Evolutionary conservation across 2,329 filamentous ascomycete genomes (phyloP).

Genomic region (Fusarium sp.): DNA sequence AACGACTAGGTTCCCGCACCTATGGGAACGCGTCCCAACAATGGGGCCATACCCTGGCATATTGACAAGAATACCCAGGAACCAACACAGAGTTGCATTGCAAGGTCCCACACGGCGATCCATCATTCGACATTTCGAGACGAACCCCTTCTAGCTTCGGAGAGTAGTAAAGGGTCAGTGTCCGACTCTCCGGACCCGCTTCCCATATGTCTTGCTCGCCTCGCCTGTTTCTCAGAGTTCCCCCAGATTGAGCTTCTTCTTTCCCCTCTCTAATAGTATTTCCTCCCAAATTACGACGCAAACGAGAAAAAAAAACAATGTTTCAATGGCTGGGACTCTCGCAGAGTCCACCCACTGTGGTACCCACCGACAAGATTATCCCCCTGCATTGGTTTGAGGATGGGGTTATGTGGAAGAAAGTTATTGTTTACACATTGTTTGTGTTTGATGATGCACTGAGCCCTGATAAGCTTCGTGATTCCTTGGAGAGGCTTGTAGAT

Average conservation of each 20-base stretch:
- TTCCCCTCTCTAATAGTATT: not conserved
- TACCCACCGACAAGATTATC: conserved; percentile 32
- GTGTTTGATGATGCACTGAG: conserved; percentile 41
- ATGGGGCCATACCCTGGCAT: not conserved
- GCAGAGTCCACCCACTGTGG: not conserved
- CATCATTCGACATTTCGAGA: not conserved
- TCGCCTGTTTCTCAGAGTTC: not conserved
- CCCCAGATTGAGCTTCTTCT: not conserved
- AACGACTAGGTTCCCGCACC: not conserved
- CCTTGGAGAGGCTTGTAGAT: not conserved
- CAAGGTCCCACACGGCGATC: not conserved
- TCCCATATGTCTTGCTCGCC: not conserved
- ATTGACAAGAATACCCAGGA: not conserved
- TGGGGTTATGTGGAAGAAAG: conserved; percentile 32
- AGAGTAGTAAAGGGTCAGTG: not conserved
- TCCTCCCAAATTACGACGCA: not conserved
- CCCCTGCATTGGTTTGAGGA: conserved; percentile 43
- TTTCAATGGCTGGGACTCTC: not conserved
- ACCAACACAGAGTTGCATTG: not conserved
- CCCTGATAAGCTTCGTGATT: not conserved
- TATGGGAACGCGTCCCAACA: not conserved
- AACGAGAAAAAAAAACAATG: not conserved
- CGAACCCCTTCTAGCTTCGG: not conserved
- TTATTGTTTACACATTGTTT: conserved; percentile 39
- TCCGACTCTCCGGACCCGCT: not conserved